Percentiles rank a stretch among this genome's conserved stretches.
phyloP scores from a whole-genome alignment of 176 grass and related monocot genomes.

The Bonia amplexicaulis region DNA sequence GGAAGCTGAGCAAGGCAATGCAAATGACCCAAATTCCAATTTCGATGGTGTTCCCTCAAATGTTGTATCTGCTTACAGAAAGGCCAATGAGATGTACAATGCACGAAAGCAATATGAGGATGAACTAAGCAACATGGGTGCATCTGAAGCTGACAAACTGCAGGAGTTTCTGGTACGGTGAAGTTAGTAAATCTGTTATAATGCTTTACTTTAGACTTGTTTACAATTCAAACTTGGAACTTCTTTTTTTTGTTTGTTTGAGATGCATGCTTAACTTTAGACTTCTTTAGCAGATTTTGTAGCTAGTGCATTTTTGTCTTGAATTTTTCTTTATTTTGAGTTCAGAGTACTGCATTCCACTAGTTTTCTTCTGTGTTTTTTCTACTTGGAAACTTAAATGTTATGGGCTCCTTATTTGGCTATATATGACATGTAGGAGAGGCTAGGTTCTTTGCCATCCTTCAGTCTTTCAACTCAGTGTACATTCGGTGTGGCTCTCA shows the following conservation, averaged over 20 bases:
- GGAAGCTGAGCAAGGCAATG: slow-evolving; percentile 84
- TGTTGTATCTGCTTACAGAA: slow-evolving; percentile 57
- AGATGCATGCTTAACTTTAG: neutral
- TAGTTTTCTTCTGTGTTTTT: neutral
- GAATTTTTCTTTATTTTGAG: neutral
- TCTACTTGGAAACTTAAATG: neutral
- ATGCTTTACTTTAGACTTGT: slow-evolving; percentile 1
- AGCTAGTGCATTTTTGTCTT: neutral
- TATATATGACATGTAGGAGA: neutral
- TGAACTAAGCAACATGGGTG: slow-evolving; percentile 36
- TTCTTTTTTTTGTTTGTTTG: neutral
- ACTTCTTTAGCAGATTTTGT: neutral
- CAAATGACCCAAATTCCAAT: slow-evolving; percentile 52
- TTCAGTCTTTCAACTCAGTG: neutral
- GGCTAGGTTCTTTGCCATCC: neutral
- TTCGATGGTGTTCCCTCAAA: slow-evolving; percentile 76
- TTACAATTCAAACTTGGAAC: neutral
- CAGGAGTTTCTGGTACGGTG: slow-evolving; percentile 67
- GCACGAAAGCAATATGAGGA: slow-evolving; percentile 78
- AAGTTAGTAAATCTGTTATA: neutral
- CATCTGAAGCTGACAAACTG: slow-evolving; percentile 61
- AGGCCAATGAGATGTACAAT: slow-evolving; percentile 74
- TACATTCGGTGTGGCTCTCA: neutral
- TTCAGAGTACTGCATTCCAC: neutral
- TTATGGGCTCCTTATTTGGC: neutral